Conservation (phyloP, 805 yeast species). For the Kuraishia cidri region DNA sequence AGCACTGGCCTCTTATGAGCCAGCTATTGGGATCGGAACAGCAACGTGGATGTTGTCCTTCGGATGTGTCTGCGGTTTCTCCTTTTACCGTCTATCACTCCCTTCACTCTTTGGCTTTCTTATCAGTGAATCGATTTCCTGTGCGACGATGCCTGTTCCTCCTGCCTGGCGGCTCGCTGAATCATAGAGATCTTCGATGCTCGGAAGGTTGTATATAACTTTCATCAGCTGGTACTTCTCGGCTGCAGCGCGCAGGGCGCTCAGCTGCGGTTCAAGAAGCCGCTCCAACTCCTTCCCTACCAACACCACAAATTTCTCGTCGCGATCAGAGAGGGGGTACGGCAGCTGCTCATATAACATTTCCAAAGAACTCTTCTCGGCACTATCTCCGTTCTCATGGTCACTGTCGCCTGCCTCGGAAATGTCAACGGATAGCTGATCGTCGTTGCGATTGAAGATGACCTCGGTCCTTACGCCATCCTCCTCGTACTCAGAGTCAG, state of each 20-base stretch:
- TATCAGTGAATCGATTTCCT: no score
- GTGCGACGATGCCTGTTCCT: no score
- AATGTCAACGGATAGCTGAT: not conserved
- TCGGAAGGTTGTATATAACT: not conserved
- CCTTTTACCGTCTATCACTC: no score
- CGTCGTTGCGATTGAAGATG: not conserved
- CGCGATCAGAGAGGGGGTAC: not conserved
- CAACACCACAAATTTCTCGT: constrained; percentile 5
- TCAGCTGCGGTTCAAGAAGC: constrained; percentile 1
- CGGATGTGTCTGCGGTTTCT: no score
- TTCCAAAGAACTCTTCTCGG: not conserved
- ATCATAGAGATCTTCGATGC: not conserved
- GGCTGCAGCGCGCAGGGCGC: not conserved
- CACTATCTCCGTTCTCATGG: not conserved
- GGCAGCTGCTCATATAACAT: not conserved
- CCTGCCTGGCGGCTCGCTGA: no score
- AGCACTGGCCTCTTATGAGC: no score
- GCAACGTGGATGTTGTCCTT: no score
- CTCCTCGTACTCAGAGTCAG: not conserved
- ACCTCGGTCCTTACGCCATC: not conserved
- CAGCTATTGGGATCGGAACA: no score
- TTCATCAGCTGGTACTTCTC: constrained; percentile 2
- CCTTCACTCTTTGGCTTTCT: no score
- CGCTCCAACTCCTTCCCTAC: constrained; percentile 5
- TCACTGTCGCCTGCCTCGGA: not conserved